Base-by-base conservation (phyloP, 108 stramenopile genomes). In the Chaetoceros muelleri region DNA sequence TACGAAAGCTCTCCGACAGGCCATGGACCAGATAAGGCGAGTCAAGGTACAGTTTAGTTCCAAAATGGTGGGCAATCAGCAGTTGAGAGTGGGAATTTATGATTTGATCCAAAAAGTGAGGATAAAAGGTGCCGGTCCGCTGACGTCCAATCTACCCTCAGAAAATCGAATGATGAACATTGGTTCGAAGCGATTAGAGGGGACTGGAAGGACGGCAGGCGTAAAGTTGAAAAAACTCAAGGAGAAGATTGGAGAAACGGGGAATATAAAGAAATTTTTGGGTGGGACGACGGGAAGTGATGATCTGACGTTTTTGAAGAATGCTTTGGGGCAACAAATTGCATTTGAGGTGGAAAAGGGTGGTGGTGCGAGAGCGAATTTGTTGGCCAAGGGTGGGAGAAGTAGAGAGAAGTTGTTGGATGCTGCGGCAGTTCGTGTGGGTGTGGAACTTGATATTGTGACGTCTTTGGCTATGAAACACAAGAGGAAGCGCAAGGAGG, bases 41-140 rank as follows among this genome's bases (percentile, higher is more conserved):
- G 44, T 70, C 13, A 74, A 73, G 24, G 87, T 94, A 3, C 87
- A 94, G 56, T 59, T 94, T 16, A 77, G 77, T 44, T 65, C 67
- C 16, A 94, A 94, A 55, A 76, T 76, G 61, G 80, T 80, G 49
- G 72, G 76, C 21, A 67, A 72, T 45, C 61, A 80, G 57, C 81
- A 78, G 31, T 30, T 94, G 46, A 73, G 87, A 13, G 61, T 75
- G 52, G 81, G 83, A 3, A 79, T 89, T 47, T 94, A 84, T 52
- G 85, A 94, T 57, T 70, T 85, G 52, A 53, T 94, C n/a, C 88
- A 94, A 74, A 90, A 84, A 57, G 86, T 94, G 3, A 75, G 87
- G 44, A 72, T 61, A 19, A 71, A 69, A 60, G 69, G 66, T 58
- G 66, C 50, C 8, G 72, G 73, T 24, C 85, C 92, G 18, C 81